A percentile compares a stretch with the other conserved stretches of the same genome.
These are phyloP conservation scores for Penicillium freii DNA, from an alignment of 2,329 filamentous ascomycete genomes.

Conservation along the genomic window DNA sequence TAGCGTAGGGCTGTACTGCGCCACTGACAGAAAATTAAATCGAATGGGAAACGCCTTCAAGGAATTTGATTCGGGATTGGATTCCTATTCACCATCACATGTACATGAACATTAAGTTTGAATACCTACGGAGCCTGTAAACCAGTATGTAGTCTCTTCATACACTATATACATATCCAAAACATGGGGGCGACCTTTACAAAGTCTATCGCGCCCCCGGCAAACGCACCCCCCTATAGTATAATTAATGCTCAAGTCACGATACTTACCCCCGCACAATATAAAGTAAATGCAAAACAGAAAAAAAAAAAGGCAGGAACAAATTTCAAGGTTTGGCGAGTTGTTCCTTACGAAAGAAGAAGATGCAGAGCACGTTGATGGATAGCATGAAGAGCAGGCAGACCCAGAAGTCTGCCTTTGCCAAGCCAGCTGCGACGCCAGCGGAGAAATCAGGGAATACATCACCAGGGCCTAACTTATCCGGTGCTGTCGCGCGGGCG, in stretches of 20 bases:
- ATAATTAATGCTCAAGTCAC: not conserved
- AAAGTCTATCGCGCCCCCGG: not conserved
- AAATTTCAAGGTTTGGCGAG: slow-evolving; percentile 39
- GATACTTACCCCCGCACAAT: not conserved
- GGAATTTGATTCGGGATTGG: not conserved
- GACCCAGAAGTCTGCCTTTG: slow-evolving; percentile 30
- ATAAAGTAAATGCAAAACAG: not conserved
- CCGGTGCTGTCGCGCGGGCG: slow-evolving; percentile 59
- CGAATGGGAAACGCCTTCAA: not conserved
- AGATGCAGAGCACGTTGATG: slow-evolving; percentile 54
- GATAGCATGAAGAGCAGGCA: slow-evolving; percentile 50
- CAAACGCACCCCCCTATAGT: not conserved
- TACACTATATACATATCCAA: slow-evolving; percentile 7
- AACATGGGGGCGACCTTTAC: not conserved
- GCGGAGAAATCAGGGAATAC: slow-evolving; percentile 62
- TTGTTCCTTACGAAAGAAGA: slow-evolving; percentile 47
- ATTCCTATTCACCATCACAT: not conserved
- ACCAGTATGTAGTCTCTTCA: not conserved
- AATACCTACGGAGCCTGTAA: not conserved
- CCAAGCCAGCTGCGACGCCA: slow-evolving; percentile 32
- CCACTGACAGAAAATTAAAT: not conserved
- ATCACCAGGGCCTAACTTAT: slow-evolving; percentile 58
- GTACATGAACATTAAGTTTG: not conserved
- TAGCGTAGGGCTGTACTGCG: not conserved
- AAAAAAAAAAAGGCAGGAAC: not conserved